Conservation (phyloP, 352 stramenopile species). For the Phytopythium oedochilum region DNA sequence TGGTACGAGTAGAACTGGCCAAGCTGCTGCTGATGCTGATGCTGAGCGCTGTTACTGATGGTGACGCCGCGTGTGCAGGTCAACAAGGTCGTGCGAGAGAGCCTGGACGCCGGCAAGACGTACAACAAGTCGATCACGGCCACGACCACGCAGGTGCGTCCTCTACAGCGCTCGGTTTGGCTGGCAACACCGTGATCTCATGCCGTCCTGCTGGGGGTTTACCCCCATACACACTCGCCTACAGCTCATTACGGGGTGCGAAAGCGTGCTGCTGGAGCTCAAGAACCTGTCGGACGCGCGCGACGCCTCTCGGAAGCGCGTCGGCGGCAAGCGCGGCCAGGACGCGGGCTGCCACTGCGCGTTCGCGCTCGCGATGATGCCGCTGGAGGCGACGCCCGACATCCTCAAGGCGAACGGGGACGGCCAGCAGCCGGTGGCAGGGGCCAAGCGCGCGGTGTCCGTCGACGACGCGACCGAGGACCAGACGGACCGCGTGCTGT, state of each 20-base stretch:
- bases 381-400: conserved; percentile 20
- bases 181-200: too few relatives aligned
- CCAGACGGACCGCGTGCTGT: conserved; percentile 70
- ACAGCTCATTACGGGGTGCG: conserved; percentile 66
- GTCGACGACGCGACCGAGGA: conserved; percentile 71
- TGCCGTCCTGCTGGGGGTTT: too few relatives aligned
- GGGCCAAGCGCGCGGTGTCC: conserved; percentile 1
- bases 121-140: conserved; percentile 85
- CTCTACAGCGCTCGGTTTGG: too few relatives aligned
- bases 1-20: conserved; percentile 30
- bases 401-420: conserved; percentile 7
- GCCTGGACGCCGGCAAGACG: conserved; percentile 73
- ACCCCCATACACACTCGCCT: too few relatives aligned
- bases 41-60: too few relatives aligned
- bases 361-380: conserved; percentile 60
- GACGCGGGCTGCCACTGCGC: conserved; percentile 49
- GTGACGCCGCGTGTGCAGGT: conserved; percentile 26
- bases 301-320: conserved; percentile 40
- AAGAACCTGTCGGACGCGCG: conserved; percentile 64
- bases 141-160: conserved; percentile 57
- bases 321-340: conserved; percentile 20
- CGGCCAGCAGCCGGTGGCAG: background rate
- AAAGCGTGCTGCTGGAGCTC: conserved; percentile 67
- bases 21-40: background rate
- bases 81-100: conserved; percentile 57